Percentiles rank a stretch among this genome's conserved stretches.
These are phyloP conservation scores for Plectosphaerella sp. DNA, from an alignment of 2,329 filamentous ascomycete species.

Conservation along the genomic window DNA sequence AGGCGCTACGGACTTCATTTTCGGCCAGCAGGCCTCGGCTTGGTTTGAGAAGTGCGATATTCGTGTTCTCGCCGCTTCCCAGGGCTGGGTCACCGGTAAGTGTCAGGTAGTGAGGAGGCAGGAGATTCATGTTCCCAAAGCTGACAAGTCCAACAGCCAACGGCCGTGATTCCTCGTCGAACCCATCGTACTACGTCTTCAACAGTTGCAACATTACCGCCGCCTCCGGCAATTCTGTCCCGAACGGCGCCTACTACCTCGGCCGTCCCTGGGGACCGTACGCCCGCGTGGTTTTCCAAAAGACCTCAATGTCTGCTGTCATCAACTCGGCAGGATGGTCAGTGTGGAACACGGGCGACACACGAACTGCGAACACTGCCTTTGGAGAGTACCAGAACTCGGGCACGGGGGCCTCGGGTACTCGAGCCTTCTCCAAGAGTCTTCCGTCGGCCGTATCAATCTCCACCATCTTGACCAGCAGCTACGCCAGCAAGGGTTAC, in stretches of 20 bases:
- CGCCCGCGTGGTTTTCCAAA: slow-evolving; percentile 43
- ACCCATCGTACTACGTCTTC: slow-evolving; percentile 39
- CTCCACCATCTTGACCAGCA: slow-evolving; percentile 18
- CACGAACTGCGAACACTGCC: slow-evolving; percentile 45
- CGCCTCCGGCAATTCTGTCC: slow-evolving; percentile 28
- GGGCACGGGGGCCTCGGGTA: slow-evolving; percentile 49
- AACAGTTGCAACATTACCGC: slow-evolving; percentile 38
- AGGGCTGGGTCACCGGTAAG: slow-evolving; percentile 38
- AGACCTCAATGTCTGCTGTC: slow-evolving; percentile 45
- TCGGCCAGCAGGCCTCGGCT: slow-evolving; percentile 34
- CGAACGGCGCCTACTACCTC: slow-evolving; percentile 36
- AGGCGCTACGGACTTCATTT: slow-evolving; percentile 47
- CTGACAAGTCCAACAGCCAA: slow-evolving; percentile 26
- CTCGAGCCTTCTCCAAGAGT: slow-evolving; percentile 39
- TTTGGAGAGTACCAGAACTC: slow-evolving; percentile 58
- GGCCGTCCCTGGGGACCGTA: slow-evolving; percentile 44
- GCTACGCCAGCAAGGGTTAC: slow-evolving; percentile 17
- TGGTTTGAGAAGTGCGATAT: slow-evolving; percentile 42
- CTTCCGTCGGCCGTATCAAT: slow-evolving; percentile 29
- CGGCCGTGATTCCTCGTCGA: slow-evolving; percentile 28
- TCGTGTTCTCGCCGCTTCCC: slow-evolving; percentile 24
- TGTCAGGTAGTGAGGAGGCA: background rate
- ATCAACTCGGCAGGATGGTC: slow-evolving; percentile 57
- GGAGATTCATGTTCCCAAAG: too few relatives aligned
- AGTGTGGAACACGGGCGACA: slow-evolving; percentile 44